phyloP scores from a whole-genome alignment of 768 basidiomycete genomes.

The Lactarius psammicola region DNA sequence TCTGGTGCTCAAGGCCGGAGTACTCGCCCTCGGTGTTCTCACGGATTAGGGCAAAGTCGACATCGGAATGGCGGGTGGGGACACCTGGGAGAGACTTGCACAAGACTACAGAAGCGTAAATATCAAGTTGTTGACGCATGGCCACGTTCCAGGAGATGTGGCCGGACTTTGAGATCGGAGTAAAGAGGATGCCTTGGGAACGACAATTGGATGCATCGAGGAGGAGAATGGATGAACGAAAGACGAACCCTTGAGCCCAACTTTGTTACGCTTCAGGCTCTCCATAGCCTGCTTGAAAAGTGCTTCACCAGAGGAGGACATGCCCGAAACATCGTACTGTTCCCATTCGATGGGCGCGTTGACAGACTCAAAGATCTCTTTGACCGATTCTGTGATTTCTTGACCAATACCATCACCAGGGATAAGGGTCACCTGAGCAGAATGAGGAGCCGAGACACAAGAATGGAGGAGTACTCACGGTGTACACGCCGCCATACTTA shows the following conservation, averaged over 20 bases:
- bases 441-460: slow-evolving; percentile 20
- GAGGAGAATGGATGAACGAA: background rate
- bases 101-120: slow-evolving; percentile 96
- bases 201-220: background rate
- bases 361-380: slow-evolving; percentile 96
- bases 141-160: slow-evolving; percentile 99
- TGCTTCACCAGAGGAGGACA: slow-evolving; percentile 90
- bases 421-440: slow-evolving; percentile 84
- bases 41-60: slow-evolving; percentile 98
- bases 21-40: slow-evolving; percentile 99
- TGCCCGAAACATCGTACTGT: slow-evolving; percentile 95
- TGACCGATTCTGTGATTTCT: slow-evolving; percentile 97
- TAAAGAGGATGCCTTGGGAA: slow-evolving; percentile 89
- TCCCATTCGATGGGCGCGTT: slow-evolving; percentile 99
- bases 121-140: slow-evolving; percentile 99
- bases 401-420: slow-evolving; percentile 97
- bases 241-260: slow-evolving; percentile 91
- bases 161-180: slow-evolving; percentile 91
- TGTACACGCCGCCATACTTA: slow-evolving; percentile 92
- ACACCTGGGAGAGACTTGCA: slow-evolving; percentile 98
- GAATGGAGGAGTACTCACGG: slow-evolving; percentile 48
- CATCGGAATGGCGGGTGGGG: slow-evolving; percentile 93
- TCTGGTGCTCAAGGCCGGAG: slow-evolving; percentile 97
- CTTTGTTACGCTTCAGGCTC: slow-evolving; percentile 93
- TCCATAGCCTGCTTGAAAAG: slow-evolving; percentile 99